Evolutionary conservation across 2,329 filamentous ascomycete species (phyloP).

Genomic region (Alternaria conjuncta): DNA sequence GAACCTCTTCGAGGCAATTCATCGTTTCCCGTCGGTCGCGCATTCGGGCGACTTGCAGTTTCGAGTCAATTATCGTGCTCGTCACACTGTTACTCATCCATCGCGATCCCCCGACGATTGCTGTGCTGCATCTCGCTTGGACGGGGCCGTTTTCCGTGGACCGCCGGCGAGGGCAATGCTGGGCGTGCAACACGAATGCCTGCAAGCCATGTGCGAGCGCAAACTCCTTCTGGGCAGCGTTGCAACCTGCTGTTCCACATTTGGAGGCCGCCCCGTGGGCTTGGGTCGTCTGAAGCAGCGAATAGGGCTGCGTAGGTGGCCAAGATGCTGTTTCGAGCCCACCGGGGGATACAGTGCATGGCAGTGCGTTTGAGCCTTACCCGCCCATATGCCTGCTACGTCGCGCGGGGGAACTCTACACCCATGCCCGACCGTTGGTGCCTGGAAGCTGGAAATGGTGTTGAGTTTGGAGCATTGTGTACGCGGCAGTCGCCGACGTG

Average conservation of each 20-base stretch:
- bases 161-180: constrained; percentile 13
- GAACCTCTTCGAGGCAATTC: constrained; percentile 13
- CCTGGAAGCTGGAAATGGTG: constrained; percentile 15
- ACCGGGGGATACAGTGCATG: constrained; percentile 33
- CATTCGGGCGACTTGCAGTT: constrained; percentile 8
- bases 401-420: not conserved
- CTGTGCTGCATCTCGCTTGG: constrained; percentile 9
- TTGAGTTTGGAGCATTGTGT: constrained; percentile 8
- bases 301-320: constrained; percentile 11
- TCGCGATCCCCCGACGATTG: not conserved
- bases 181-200: constrained; percentile 5
- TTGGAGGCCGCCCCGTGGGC: constrained; percentile 21
- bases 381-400: constrained; percentile 15
- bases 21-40: constrained; percentile 16
- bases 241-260: constrained; percentile 30
- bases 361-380: constrained; percentile 26
- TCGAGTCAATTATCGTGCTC: constrained; percentile 28
- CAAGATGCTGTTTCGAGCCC: constrained; percentile 2
- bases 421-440: constrained; percentile 19
- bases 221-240: constrained; percentile 27
- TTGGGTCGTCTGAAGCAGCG: constrained; percentile 16
- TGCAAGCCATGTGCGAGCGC: constrained; percentile 19
- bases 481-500: constrained; percentile 18
- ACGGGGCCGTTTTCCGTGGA: constrained; percentile 16
- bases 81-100: constrained; percentile 23